Evolutionary conservation across 495 filamentous ascomycete genomes (phyloP).

Genomic region (Polyplosphaeria fusca): DNA sequence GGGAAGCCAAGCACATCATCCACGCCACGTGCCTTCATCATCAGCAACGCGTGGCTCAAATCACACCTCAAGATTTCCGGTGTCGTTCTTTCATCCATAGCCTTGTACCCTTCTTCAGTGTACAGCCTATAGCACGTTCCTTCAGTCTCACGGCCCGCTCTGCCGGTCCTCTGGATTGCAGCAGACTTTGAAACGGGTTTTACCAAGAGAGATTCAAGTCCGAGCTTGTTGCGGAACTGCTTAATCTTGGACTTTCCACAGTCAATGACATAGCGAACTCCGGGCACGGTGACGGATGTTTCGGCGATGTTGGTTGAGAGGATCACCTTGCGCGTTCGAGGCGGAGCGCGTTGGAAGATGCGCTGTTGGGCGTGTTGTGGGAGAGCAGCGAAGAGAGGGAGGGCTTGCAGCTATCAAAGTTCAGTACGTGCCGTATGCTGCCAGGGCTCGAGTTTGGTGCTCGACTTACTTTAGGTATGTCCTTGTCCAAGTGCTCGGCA

Average conservation of each 20-base stretch:
- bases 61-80: conserved; percentile 93
- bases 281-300: conserved; percentile 93
- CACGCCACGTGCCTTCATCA: conserved; percentile 89
- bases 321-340: conserved; percentile 79
- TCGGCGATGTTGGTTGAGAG: conserved; percentile 97
- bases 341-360: conserved; percentile 75
- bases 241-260: conserved; percentile 93
- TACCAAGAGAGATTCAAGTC: conserved; percentile 84
- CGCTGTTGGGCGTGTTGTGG: conserved; percentile 76
- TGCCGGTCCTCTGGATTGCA: conserved; percentile 85
- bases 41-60: conserved; percentile 77
- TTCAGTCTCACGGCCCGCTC: conserved; percentile 86
- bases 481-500: conserved; percentile 62
- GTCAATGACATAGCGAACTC: conserved; percentile 88
- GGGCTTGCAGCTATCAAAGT: conserved; percentile 51
- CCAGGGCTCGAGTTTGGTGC: too few relatives aligned
- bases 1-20: conserved; percentile 80
- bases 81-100: conserved; percentile 66
- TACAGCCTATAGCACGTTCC: conserved; percentile 90
- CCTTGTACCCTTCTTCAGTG: conserved; percentile 72
- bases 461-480: conserved; percentile 71
- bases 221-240: conserved; percentile 78
- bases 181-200: conserved; percentile 92
- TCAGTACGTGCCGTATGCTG: too few relatives aligned
- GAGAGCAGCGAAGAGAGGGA: conserved; percentile 72